Conservation (phyloP, 2,329 filamentous ascomycete genomes). For the Fusarium siculi region DNA sequence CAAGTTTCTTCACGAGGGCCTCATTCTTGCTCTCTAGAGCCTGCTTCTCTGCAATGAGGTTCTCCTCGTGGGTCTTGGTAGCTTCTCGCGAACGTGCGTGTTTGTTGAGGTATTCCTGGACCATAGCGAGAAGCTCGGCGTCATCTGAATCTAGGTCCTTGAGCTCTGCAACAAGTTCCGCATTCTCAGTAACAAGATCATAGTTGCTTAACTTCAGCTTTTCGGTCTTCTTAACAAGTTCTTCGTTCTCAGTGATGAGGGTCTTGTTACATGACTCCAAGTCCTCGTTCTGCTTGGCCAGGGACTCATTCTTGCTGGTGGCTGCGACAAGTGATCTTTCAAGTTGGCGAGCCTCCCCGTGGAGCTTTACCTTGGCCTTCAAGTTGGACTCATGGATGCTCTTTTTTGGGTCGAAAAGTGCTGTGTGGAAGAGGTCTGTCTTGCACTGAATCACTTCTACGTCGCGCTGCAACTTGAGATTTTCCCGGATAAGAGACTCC, state of each 20-base stretch:
- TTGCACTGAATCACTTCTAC: not conserved
- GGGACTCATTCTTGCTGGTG: not conserved
- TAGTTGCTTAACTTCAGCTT: not conserved
- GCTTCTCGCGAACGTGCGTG: not conserved
- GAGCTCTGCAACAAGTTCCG: not conserved
- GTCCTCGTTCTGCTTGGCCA: not conserved
- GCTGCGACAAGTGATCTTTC: fast-evolving
- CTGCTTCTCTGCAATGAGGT: not conserved
- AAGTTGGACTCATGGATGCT: not conserved
- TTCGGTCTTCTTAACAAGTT: not conserved
- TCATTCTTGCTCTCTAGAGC: not conserved
- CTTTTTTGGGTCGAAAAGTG: not conserved
- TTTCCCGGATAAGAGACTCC: fast-evolving
- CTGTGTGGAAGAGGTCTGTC: fast-evolving
- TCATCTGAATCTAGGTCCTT: not conserved
- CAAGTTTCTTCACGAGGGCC: too few relatives aligned
- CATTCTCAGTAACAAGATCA: not conserved
- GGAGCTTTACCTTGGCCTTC: not conserved
- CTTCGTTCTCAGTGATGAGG: not conserved
- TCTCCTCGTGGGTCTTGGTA: fast-evolving
- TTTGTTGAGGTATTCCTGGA: not conserved
- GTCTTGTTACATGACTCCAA: not conserved
- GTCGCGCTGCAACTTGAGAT: not conserved
- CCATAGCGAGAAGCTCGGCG: not conserved
- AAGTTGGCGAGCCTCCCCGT: not conserved